phyloP scores from a whole-genome alignment of 2,329 filamentous ascomycete species.

The Graphium sp. region DNA sequence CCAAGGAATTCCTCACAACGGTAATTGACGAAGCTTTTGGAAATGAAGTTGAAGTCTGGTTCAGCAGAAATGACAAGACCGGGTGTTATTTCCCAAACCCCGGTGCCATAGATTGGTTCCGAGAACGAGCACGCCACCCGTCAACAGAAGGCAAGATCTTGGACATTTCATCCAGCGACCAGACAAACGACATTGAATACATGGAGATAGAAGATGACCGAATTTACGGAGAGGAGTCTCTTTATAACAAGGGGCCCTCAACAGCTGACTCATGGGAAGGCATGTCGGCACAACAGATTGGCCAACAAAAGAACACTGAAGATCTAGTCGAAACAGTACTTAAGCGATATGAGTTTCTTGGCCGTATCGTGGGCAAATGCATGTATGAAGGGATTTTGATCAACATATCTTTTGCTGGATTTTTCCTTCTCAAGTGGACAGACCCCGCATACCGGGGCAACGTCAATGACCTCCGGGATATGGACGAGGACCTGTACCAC shows the following conservation, averaged over 20 bases:
- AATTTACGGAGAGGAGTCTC: no score
- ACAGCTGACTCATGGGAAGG: no score
- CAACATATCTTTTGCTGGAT: constrained; percentile 82
- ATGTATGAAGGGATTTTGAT: constrained; percentile 93
- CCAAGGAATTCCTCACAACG: constrained; percentile 89
- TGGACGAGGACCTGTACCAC: constrained; percentile 82
- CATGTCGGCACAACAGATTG: no score
- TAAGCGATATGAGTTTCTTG: constrained; percentile 75
- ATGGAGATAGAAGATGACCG: not conserved
- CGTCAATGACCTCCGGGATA: constrained; percentile 81
- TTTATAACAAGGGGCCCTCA: no score
- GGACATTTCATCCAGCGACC: not conserved
- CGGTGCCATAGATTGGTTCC: constrained; percentile 51
- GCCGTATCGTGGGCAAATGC: constrained; percentile 87
- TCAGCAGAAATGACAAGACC: constrained; percentile 60
- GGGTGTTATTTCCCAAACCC: constrained; percentile 85
- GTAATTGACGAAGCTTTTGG: constrained; percentile 75
- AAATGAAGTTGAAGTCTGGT: constrained; percentile 44
- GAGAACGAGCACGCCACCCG: constrained; percentile 31
- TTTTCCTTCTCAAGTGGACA: constrained; percentile 89
- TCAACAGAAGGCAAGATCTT: no score
- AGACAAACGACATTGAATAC: no score
- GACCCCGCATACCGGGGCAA: constrained; percentile 61
- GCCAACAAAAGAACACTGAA: no score
- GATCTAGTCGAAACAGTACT: constrained; percentile 24